These are phyloP conservation scores for Pistacia integerrima DNA, from an alignment of 345 rosid genomes.

Conservation along the genomic window DNA sequence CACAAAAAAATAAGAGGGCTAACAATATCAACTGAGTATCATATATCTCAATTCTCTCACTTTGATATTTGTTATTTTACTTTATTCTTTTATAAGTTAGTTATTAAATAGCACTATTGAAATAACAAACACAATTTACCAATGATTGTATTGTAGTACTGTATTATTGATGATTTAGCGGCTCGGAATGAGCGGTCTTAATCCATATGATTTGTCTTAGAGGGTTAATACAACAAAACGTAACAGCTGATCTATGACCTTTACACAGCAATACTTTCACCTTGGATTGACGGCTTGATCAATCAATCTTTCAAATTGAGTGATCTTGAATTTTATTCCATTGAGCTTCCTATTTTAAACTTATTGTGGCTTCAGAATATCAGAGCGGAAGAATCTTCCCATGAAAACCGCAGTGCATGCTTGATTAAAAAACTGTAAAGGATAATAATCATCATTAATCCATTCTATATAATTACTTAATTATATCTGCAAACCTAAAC, in stretches of 20 bases:
- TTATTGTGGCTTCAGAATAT: background rate
- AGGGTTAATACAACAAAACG: background rate
- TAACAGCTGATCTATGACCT: background rate
- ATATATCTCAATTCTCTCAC: too few species aligned
- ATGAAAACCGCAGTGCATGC: background rate
- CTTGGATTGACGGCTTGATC: conserved; percentile 6
- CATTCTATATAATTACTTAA: background rate
- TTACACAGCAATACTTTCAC: background rate
- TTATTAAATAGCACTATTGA: too few species aligned
- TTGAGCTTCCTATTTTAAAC: background rate
- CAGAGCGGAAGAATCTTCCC: background rate
- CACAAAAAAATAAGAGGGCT: too few species aligned
- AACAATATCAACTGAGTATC: too few species aligned
- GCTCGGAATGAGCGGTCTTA: background rate
- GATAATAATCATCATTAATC: too few species aligned
- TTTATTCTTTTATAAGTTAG: too few species aligned
- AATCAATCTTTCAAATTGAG: background rate
- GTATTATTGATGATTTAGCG: conserved; percentile 7
- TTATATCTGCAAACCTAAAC: background rate
- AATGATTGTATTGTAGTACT: background rate
- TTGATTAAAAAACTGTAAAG: too few species aligned
- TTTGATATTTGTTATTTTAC: too few species aligned
- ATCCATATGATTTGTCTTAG: background rate
- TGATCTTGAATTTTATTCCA: background rate
- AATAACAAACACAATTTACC: too few species aligned